Evolutionary conservation across 306 rosid species (phyloP).

Genomic region (Prunus mira): DNA sequence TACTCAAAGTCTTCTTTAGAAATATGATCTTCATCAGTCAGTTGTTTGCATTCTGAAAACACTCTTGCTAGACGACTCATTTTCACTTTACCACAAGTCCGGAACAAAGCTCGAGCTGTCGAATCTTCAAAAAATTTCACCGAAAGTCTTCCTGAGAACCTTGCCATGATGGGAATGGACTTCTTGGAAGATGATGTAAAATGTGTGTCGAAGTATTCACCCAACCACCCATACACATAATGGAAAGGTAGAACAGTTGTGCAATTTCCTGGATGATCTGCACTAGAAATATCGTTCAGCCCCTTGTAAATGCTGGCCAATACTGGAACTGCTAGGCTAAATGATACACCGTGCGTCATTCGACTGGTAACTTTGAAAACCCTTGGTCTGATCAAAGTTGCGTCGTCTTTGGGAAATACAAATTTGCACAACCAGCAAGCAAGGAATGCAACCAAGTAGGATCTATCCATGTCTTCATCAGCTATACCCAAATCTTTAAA

Average conservation of each 20-base stretch:
- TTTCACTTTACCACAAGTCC: no score
- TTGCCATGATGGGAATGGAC: no score
- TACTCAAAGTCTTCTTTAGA: no score
- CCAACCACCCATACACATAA: not conserved
- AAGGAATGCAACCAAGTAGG: not conserved
- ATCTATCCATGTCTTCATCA: not conserved
- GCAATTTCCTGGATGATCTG: not conserved
- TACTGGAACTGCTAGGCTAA: not conserved
- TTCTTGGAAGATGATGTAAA: no score
- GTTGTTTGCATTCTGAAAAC: no score
- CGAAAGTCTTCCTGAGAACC: no score
- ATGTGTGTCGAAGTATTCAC: not conserved
- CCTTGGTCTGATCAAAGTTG: not conserved
- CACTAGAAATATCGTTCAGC: not conserved
- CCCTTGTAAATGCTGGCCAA: not conserved
- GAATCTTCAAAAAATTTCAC: no score
- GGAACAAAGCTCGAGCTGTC: no score
- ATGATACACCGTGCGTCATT: rapidly evolving
- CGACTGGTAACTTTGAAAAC: not conserved
- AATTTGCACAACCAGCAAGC: not conserved
- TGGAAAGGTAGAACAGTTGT: not conserved
- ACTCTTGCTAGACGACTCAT: no score
- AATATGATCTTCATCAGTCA: no score
- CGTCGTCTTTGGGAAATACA: not conserved
- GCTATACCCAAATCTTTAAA: not conserved